phyloP scores from a whole-genome alignment of 768 basidiomycete genomes.

The Mycena olivaceomarginata region DNA sequence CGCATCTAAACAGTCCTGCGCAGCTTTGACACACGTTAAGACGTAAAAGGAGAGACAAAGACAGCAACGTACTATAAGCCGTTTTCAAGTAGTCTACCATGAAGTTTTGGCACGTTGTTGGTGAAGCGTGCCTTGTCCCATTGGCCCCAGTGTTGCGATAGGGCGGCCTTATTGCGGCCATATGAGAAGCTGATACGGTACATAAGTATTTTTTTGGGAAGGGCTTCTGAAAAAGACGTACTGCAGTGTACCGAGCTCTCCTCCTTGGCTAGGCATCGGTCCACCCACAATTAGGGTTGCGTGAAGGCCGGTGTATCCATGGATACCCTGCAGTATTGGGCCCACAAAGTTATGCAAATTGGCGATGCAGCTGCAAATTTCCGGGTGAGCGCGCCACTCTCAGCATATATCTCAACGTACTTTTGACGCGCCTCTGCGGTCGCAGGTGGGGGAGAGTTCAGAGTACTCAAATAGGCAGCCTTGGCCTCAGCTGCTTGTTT shows the following conservation, averaged over 20 bases:
- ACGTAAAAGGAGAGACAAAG: not conserved
- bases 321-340: slow-evolving; percentile 6
- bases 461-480: not conserved
- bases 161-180: not conserved
- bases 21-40: not conserved
- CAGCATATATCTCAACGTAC: not conserved
- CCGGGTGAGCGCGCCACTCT: not conserved
- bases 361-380: slow-evolving; percentile 15
- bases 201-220: not conserved
- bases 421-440: slow-evolving; percentile 9
- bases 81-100: not conserved
- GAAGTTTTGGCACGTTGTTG: too few species aligned
- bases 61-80: not conserved
- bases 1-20: not conserved
- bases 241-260: slow-evolving; percentile 15
- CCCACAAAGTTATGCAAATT: not conserved
- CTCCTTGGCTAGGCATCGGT: slow-evolving; percentile 20
- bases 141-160: too few species aligned
- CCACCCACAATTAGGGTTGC: not conserved
- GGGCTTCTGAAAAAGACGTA: not conserved
- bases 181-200: not conserved
- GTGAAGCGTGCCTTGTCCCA: too few species aligned
- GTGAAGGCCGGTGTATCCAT: slow-evolving; percentile 8
- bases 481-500: not conserved
- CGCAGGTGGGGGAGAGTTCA: slow-evolving; percentile 1